A percentile compares a stretch with the other conserved stretches of the same genome.
Conservation (phyloP, 768 basidiomycete species). For the Pleurotus cornucopiae region DNA sequence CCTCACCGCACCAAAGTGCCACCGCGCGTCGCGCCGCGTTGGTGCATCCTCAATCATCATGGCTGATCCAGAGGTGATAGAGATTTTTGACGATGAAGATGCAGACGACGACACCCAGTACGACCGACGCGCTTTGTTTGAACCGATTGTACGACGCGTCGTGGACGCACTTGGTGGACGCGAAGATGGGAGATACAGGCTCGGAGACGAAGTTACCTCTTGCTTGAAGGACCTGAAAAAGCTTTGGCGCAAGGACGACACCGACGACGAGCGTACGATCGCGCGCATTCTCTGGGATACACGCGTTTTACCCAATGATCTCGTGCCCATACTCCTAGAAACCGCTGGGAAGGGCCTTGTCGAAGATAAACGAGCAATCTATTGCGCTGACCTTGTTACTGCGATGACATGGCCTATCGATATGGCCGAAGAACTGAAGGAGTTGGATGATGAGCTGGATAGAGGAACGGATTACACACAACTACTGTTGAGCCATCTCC, state of each 20-base stretch:
- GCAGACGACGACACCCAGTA: slow-evolving; percentile 15
- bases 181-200: slow-evolving; percentile 61
- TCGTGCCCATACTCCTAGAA: slow-evolving; percentile 78
- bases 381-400: slow-evolving; percentile 84
- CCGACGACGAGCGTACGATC: slow-evolving; percentile 93
- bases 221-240: slow-evolving; percentile 94
- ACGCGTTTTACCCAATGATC: slow-evolving; percentile 82
- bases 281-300: slow-evolving; percentile 90
- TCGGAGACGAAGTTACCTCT: slow-evolving; percentile 78
- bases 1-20: too few species aligned
- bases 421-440: slow-evolving; percentile 88
- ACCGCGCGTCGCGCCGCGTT: too few species aligned
- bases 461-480: slow-evolving; percentile 86
- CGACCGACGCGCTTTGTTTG: slow-evolving; percentile 52
- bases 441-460: slow-evolving; percentile 80
- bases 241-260: slow-evolving; percentile 94
- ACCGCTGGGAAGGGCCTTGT: slow-evolving; percentile 76
- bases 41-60: not conserved
- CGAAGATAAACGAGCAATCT: slow-evolving; percentile 80
- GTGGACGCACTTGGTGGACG: slow-evolving; percentile 79
- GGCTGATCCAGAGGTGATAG: not conserved
- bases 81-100: slow-evolving; percentile 16
- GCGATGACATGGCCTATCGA: slow-evolving; percentile 99
- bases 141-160: slow-evolving; percentile 67
- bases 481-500: slow-evolving; percentile 72